Evolutionary conservation across 352 stramenopile genomes (phyloP), one percentile per base, ranked within the genome.

Genomic region (Albugo candida): DNA sequence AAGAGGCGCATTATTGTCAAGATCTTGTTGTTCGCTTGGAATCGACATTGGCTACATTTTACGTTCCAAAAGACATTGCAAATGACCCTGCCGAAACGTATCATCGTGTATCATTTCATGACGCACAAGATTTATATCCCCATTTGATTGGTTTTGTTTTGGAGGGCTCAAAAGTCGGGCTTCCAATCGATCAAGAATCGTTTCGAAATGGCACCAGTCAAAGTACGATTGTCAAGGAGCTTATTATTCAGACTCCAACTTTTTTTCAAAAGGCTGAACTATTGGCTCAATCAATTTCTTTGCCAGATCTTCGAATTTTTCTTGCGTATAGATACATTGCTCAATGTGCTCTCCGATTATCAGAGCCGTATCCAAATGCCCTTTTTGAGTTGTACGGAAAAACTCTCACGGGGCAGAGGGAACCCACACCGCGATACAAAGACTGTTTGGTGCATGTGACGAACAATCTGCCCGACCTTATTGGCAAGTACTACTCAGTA

Each of bases 401-500:
- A 14, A 78, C 56, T 1, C 52, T 97, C 1, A 56, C 61, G 1
- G 89, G 89, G 0, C 88, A 94, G 40, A 60, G 87, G 45, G 62
- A 78, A 45, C 83, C 83, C 40, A 74, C 87, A n/a, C 79, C 75
- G 31, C 69, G 85, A 10, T 93, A 84, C 78, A 95, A 96, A 51
- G 63, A 87, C 16, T 92, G 81, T 52, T 69, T 96, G 48, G 58
- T 52, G 12, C 60, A 59, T 5, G 67, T 81, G 19, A 68, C 53
- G 0, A 34, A 50, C 14, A 61, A 55, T 14, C 80, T 87, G 34
- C 74, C 74, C 1, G 54, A 68, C 14, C 52, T 84, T n/a, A 61
- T 83, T 16, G 86, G 84, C 37, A 92, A 97, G 52, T 75, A 96
- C 37, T 97, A 85, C 50, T 91, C 84, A 31, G 65, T 87, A 24